Base-by-base conservation (phyloP, 2,329 filamentous ascomycete genomes). In the Talaromyces sp. region DNA sequence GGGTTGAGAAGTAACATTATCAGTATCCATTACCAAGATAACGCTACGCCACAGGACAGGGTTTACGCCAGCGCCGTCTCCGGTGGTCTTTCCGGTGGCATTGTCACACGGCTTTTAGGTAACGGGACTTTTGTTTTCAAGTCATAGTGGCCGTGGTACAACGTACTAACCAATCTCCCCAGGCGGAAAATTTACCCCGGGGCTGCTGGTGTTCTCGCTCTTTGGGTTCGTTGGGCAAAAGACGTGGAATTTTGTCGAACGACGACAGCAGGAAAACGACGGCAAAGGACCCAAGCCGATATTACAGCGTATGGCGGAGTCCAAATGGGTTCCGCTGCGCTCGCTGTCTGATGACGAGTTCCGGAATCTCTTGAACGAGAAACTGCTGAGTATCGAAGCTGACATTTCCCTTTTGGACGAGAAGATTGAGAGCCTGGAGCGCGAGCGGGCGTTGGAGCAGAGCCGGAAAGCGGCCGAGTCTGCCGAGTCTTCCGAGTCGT, bases 401-500 rank as follows among this genome's bases (percentile, higher is more conserved):
- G 89, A 93, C 63, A 91, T 95, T 72, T 86, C 89, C 0, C 73
- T 95, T 5, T 80, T 93, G 38, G 89, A 95, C 68, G 90, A 93
- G 58, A 86, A 85, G 68, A 90, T 95, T 31, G n/a, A 31, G 29
- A 57, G 58, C 65, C 82, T 80, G 54, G 79, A 75, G 43, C 69
- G 87, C 29, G 78, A 76, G 66, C 46, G 56, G 26, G 53, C 50
- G n/a, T 35, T 51, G 52, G 46, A 19, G 9, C 10, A 32, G 11
- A 26, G 38, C 21, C 27, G 17, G n/a, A 55, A 55, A 26, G 6
- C 51, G 11, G 17, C 35, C 13, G 17, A 29, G 26, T 26, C 49
- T 7, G 17, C 35, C 13, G 17, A 29, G 26, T 26, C 49, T 7
- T 52, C 49, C 11, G 8, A 52, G 21, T 21, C 49, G 8, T 52